phyloP scores from a whole-genome alignment of 371 early-diverging fungal species.

The Mucor indicus region DNA sequence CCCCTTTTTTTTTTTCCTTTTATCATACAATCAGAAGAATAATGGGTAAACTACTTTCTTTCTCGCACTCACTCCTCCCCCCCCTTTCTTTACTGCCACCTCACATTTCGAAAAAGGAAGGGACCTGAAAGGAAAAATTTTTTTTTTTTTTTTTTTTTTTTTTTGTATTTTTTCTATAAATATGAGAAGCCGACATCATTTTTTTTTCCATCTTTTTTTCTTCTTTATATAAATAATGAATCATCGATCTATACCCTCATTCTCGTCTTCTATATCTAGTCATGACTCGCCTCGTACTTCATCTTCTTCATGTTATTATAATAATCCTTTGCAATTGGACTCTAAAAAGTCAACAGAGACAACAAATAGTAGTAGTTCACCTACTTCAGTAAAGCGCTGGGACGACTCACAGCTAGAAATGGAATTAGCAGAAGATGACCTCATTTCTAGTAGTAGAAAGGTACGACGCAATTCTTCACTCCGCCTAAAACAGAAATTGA shows the following conservation, averaged over 20 bases:
- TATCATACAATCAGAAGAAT: too few relatives aligned
- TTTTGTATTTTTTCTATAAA: background rate
- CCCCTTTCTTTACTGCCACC: too few relatives aligned
- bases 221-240: slow-evolving; percentile 1
- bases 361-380: background rate
- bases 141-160: background rate
- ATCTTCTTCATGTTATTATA: background rate
- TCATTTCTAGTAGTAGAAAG: slow-evolving; percentile 13
- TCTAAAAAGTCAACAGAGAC: slow-evolving; percentile 12
- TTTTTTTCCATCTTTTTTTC: slow-evolving; percentile 1
- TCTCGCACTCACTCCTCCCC: too few relatives aligned
- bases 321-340: background rate
- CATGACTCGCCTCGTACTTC: slow-evolving; percentile 12
- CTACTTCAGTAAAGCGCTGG: slow-evolving; percentile 13
- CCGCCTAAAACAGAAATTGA: slow-evolving; percentile 11
- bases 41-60: too few relatives aligned
- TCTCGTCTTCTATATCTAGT: slow-evolving; percentile 13
- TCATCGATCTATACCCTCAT: slow-evolving; percentile 13
- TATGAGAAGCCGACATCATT: too few relatives aligned
- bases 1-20: too few relatives aligned
- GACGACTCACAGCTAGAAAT: slow-evolving; percentile 30
- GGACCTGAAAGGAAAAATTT: background rate
- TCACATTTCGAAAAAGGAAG: too few relatives aligned
- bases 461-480: slow-evolving; percentile 20
- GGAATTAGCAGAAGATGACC: slow-evolving; percentile 30